phyloP scores from a whole-genome alignment of 2,329 filamentous ascomycete species.

The Westerdykella aurantiaca region DNA sequence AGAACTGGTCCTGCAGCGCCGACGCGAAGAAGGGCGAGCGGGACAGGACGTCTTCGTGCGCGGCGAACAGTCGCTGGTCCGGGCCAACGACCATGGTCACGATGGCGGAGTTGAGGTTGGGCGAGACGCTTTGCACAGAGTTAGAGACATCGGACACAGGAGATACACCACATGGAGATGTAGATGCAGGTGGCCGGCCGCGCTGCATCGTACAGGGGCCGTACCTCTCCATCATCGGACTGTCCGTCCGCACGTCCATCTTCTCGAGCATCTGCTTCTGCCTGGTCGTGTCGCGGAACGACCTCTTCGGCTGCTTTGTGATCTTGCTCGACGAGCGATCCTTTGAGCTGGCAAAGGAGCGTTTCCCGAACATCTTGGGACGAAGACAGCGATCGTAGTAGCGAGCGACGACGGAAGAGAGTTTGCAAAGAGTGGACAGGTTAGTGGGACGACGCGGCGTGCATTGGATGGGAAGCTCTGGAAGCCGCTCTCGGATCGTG shows the following conservation, averaged over 20 bases:
- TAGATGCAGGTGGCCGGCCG: background rate
- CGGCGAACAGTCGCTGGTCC: constrained; percentile 86
- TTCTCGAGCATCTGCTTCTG: constrained; percentile 77
- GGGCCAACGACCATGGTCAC: constrained; percentile 78
- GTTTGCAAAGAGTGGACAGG: constrained; percentile 41
- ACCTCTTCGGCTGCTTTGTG: constrained; percentile 70
- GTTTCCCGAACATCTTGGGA: constrained; percentile 74
- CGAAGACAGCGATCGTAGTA: constrained; percentile 40
- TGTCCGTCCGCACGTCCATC: constrained; percentile 55
- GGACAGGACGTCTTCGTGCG: constrained; percentile 85
- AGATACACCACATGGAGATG: no score
- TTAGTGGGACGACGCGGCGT: constrained; percentile 47
- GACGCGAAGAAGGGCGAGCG: constrained; percentile 79
- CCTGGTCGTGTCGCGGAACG: constrained; percentile 71
- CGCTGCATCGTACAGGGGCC: constrained; percentile 2
- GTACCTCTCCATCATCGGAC: constrained; percentile 48
- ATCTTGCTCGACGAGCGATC: constrained; percentile 79
- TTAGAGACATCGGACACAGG: no score
- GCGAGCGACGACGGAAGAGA: constrained; percentile 47
- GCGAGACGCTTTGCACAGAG: constrained; percentile 31
- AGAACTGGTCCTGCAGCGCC: constrained; percentile 65
- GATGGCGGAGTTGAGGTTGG: constrained; percentile 62
- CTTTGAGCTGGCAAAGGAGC: constrained; percentile 70
- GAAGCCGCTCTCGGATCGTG: constrained; percentile 42
- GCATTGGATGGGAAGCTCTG: constrained; percentile 49